These are phyloP conservation scores for Saturnispora silvae DNA, from an alignment of 805 yeast genomes.

Conservation along the genomic window DNA sequence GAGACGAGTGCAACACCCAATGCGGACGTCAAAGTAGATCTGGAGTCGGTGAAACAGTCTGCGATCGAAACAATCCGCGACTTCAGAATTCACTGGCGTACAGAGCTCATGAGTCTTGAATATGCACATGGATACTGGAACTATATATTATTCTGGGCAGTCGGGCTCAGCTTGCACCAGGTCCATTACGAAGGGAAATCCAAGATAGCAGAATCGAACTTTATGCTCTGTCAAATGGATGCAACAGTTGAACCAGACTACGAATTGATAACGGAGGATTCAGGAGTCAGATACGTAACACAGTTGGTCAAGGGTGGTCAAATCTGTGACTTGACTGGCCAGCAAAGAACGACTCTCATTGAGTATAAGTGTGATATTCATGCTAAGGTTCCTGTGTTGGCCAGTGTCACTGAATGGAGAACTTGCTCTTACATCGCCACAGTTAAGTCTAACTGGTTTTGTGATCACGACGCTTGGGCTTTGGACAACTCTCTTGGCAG, in stretches of 20 bases:
- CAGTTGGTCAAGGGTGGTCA: conserved; percentile 23
- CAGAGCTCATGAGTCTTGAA: too few species aligned
- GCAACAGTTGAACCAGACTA: conserved; percentile 18
- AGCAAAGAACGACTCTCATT: conserved; percentile 20
- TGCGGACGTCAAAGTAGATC: too few species aligned
- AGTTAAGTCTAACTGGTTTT: conserved; percentile 13
- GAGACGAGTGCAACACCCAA: too few species aligned
- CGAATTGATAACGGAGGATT: conserved; percentile 15
- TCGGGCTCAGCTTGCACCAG: too few species aligned
- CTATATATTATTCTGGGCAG: too few species aligned
- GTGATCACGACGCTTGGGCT: conserved; percentile 5
- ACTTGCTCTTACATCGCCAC: conserved; percentile 23
- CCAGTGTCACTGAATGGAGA: conserved; percentile 20
- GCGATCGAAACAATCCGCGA: too few species aligned
- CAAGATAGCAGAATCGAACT: too few species aligned
- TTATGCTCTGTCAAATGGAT: too few species aligned
- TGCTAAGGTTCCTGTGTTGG: conserved; percentile 13
- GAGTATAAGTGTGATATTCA: conserved; percentile 21
- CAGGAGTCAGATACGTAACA: conserved; percentile 22
- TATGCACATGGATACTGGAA: too few species aligned
- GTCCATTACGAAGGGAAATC: too few species aligned
- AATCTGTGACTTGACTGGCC: conserved; percentile 26
- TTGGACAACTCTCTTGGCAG: conserved; percentile 2
- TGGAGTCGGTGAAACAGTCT: too few species aligned
- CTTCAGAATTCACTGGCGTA: too few species aligned